Base-by-base conservation (phyloP, 768 basidiomycete species). In the Scleroderma citrinum region DNA sequence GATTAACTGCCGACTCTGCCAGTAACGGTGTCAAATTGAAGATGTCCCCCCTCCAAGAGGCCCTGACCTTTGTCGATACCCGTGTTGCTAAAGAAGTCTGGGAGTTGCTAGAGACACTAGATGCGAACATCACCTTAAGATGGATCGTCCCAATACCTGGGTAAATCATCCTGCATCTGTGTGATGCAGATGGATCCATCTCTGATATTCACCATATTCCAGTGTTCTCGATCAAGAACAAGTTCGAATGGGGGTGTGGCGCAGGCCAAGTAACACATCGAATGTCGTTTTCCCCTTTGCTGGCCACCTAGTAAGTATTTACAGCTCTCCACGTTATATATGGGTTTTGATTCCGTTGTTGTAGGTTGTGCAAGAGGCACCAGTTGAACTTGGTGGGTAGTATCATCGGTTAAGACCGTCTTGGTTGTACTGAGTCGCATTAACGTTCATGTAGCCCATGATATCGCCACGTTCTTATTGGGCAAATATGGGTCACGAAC, bases 11-110 rank as follows among this genome's bases (percentile, higher is more conserved):
- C 41, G 56, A 63, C 19, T n/a, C n/a, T n/a, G 39, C 56, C 3
- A 55, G 58, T 14, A 73, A 75, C 0, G 66, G 70, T 1, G 73
- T 81, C 10, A 71, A 62, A 37, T 76, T 92, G 35, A 90, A 88
- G 64, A 87, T 77, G 75, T 67, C 80, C 2, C 73, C 74, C 2
- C 53, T 85, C 5, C 82, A 81, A 56, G 89, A 91, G 65, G 83
- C 78, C 2, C 61, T 77, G 3, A 69, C 76, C 16, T 87, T 87
- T 61, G 65, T 72, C 0, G 83, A 84, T 46, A 60, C 57, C 7
- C n/a, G 48, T 19, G 19, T 55, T 3, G 2, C 56, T 6, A 36
- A 39, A 14, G 66, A 69, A 47, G 52, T 49, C 7, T 69, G 66
- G 68, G 60, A 51, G 41, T 16, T 64, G 11, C 35, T 66, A 40